These are phyloP conservation scores for Pythium myriotylum DNA, from an alignment of 352 stramenopile species.

Conservation along the genomic window DNA sequence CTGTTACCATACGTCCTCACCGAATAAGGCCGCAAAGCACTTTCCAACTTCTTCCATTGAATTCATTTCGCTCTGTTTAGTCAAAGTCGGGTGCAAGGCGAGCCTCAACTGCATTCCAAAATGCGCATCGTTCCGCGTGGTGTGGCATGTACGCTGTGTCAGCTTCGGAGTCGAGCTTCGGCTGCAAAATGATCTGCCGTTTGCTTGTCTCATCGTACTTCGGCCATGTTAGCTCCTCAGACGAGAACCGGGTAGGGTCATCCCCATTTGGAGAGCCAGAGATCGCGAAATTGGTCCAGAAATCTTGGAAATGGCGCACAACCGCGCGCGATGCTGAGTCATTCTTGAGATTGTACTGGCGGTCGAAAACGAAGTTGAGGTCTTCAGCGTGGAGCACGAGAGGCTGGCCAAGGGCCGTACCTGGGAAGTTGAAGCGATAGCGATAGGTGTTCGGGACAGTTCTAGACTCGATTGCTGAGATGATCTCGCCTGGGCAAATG, in stretches of 20 bases:
- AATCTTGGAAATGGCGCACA: background rate
- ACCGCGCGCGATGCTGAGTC: background rate
- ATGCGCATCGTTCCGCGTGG: background rate
- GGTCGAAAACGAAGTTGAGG: conserved; percentile 7
- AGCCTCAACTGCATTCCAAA: background rate
- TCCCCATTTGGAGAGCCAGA: background rate
- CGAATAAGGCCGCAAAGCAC: too few relatives aligned
- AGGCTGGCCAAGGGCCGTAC: background rate
- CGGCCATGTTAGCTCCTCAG: background rate
- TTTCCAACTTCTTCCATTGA: too few relatives aligned
- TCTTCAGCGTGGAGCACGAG: conserved; percentile 15
- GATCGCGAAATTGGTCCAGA: conserved; percentile 7
- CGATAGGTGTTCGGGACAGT: background rate
- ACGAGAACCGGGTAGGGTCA: background rate
- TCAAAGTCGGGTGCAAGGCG: background rate
- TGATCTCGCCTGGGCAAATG: conserved; percentile 14
- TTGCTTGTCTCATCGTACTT: background rate
- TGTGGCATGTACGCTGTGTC: background rate
- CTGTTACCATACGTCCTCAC: too few relatives aligned
- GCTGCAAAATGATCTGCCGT: background rate
- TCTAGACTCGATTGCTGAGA: background rate
- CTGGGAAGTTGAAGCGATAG: conserved; percentile 21
- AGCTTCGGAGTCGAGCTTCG: background rate
- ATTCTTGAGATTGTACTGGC: background rate
- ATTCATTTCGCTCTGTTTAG: too few relatives aligned